A percentile compares a stretch with the other conserved stretches of the same genome.
phyloP scores from a whole-genome alignment of 2,329 filamentous ascomycete species.

The Zymoseptoria crescenta region DNA sequence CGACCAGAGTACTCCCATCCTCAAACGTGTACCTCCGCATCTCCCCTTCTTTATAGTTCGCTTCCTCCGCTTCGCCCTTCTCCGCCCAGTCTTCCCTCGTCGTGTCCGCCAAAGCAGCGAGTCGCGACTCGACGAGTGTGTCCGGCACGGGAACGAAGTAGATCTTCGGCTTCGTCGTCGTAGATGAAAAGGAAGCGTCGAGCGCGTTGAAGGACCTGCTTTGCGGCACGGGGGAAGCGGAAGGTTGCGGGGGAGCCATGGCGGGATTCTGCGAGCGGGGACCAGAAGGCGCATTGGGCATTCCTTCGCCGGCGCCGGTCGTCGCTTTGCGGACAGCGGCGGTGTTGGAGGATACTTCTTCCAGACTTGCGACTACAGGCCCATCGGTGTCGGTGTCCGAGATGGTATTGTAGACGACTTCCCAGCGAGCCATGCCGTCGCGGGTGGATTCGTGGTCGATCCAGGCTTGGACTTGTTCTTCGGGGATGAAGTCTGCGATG shows the following conservation, averaged over 20 bases:
- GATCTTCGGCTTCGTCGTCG: constrained; percentile 54
- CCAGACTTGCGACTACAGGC: constrained; percentile 36
- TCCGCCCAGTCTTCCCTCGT: constrained; percentile 37
- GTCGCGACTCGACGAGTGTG: constrained; percentile 55
- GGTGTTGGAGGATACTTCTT: constrained; percentile 12
- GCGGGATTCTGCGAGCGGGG: constrained; percentile 10
- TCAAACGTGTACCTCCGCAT: constrained; percentile 39
- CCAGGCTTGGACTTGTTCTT: constrained; percentile 64
- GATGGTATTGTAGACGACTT: constrained; percentile 54
- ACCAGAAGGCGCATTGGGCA: constrained; percentile 20
- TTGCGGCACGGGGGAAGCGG: constrained; percentile 5
- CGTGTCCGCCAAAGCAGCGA: constrained; percentile 49
- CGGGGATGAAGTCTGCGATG: constrained; percentile 84
- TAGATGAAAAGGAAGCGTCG: constrained; percentile 54
- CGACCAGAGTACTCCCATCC: constrained; percentile 36
- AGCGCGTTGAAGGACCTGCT: constrained; percentile 32
- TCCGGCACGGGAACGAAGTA: constrained; percentile 60
- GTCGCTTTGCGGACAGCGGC: constrained; percentile 8
- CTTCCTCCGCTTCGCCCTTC: constrained; percentile 22
- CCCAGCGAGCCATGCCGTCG: constrained; percentile 52
- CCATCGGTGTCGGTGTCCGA: constrained; percentile 31
- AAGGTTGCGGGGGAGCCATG: constrained; percentile 9
- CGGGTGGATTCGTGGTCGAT: constrained; percentile 55
- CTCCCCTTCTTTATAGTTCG: constrained; percentile 26
- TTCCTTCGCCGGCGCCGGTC: constrained; percentile 15